Evolutionary conservation across 1,139 yeast species (phyloP).

Genomic region (Magnusiomyces tetraspermus): DNA sequence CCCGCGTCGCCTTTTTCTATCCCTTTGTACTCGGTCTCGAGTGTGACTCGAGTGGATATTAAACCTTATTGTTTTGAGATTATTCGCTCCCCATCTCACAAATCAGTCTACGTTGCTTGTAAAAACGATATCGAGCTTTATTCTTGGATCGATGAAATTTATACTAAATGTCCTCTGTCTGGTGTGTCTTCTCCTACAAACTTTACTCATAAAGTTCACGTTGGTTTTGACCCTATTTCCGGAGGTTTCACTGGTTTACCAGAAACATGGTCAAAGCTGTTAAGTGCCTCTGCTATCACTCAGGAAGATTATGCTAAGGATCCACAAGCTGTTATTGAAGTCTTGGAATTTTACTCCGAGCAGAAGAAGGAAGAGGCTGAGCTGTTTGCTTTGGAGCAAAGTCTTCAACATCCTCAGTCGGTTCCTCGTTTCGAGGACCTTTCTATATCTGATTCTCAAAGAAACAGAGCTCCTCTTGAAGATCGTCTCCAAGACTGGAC

Average conservation of each 20-base stretch:
- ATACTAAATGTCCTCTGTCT: slow-evolving; percentile 74
- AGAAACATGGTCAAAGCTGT: slow-evolving; percentile 37
- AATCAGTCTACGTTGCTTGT: slow-evolving; percentile 64
- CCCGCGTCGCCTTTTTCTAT: slow-evolving; percentile 39
- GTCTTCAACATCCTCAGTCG: background rate
- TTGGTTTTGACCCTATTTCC: slow-evolving; percentile 38
- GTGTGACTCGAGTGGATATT: slow-evolving; percentile 54
- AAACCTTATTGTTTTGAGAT: slow-evolving; percentile 72
- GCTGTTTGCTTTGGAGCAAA: background rate
- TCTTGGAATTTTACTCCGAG: slow-evolving; percentile 65
- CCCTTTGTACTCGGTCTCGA: slow-evolving; percentile 47
- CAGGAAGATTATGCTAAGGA: slow-evolving; percentile 38
- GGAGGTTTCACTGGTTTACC: slow-evolving; percentile 43
- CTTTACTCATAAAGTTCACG: slow-evolving; percentile 40
- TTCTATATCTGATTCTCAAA: background rate
- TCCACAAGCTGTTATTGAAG: slow-evolving; percentile 62
- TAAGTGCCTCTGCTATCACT: slow-evolving; percentile 38
- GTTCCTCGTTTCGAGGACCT: background rate
- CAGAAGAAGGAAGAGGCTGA: slow-evolving; percentile 15
- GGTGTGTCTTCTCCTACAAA: slow-evolving; percentile 46
- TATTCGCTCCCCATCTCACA: slow-evolving; percentile 45
- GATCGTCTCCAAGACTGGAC: slow-evolving; percentile 27
- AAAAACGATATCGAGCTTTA: slow-evolving; percentile 73
- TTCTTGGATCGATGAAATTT: slow-evolving; percentile 87
- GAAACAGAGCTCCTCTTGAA: background rate